A percentile compares a stretch with the other conserved stretches of the same genome.
Conservation (phyloP, 257 asterid genomes). For the Solanum ossicruentum region DNA sequence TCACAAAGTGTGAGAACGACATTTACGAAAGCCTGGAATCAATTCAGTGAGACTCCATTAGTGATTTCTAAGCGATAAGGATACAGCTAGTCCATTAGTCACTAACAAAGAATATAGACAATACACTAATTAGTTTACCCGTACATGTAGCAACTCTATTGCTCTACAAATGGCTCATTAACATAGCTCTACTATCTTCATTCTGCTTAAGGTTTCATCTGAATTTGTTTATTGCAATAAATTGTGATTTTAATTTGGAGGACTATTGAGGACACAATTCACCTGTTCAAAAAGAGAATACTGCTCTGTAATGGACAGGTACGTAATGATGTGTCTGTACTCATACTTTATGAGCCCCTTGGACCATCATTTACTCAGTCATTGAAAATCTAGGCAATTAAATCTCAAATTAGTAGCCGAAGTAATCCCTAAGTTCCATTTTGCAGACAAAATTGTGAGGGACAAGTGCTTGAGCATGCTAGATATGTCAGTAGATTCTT, state of each 20-base stretch:
- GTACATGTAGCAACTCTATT: not conserved
- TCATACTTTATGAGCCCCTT: not conserved
- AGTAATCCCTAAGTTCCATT: not conserved
- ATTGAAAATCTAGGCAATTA: not conserved
- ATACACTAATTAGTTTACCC: not conserved
- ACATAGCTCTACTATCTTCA: not conserved
- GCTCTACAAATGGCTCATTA: not conserved
- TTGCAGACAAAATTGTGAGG: not conserved
- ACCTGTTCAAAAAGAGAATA: not conserved
- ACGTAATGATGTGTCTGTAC: not conserved
- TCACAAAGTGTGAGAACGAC: conserved; percentile 82
- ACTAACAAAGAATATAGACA: not conserved
- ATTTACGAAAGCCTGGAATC: conserved; percentile 84
- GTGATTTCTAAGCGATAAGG: not conserved
- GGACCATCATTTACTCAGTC: not conserved
- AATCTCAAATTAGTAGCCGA: not conserved
- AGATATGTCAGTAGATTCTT: not conserved
- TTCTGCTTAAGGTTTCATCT: not conserved
- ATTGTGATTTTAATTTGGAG: not conserved
- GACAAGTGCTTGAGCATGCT: not conserved
- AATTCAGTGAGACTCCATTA: not conserved
- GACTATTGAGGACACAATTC: not conserved
- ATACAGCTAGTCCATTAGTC: not conserved
- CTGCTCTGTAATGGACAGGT: not conserved
- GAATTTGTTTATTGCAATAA: not conserved